Percentiles rank a stretch among this genome's conserved stretches.
phyloP scores from a whole-genome alignment of 1,139 yeast species.

The Candida frijolesensis region DNA sequence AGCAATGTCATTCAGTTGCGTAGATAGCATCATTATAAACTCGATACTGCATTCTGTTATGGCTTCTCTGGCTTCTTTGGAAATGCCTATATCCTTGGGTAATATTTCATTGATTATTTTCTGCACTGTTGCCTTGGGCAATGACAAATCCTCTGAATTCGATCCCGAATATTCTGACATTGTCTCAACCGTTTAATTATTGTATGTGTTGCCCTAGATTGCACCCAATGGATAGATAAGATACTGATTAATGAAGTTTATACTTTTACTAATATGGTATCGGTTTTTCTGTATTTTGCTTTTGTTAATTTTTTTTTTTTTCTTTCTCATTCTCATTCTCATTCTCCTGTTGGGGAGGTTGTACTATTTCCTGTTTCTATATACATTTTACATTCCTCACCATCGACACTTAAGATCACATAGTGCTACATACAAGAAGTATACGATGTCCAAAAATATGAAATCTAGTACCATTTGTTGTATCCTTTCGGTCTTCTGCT shows the following conservation, averaged over 20 bases:
- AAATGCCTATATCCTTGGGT: constrained; percentile 82
- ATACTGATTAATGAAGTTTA: no score
- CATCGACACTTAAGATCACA: no score
- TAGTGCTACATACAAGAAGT: no score
- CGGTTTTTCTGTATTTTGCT: no score
- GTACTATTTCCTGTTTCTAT: no score
- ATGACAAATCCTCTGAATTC: constrained; percentile 44
- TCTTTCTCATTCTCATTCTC: no score
- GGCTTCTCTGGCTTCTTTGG: constrained; percentile 94
- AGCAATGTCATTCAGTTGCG: constrained; percentile 94
- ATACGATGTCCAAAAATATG: no score
- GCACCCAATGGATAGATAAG: not conserved
- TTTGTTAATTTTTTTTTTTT: no score
- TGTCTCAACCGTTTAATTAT: not conserved
- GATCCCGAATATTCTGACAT: constrained; percentile 45
- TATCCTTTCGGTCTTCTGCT: not conserved
- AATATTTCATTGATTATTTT: constrained; percentile 89
- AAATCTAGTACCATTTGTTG: not conserved
- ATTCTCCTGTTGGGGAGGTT: no score
- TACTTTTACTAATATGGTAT: no score
- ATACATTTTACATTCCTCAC: no score
- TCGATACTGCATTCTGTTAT: constrained; percentile 95
- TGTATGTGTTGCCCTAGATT: not conserved
- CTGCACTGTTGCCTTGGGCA: constrained; percentile 86
- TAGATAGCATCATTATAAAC: constrained; percentile 90